Conservation (phyloP, 2,329 filamentous ascomycete species). For the Fusarium pseudograminearum region DNA sequence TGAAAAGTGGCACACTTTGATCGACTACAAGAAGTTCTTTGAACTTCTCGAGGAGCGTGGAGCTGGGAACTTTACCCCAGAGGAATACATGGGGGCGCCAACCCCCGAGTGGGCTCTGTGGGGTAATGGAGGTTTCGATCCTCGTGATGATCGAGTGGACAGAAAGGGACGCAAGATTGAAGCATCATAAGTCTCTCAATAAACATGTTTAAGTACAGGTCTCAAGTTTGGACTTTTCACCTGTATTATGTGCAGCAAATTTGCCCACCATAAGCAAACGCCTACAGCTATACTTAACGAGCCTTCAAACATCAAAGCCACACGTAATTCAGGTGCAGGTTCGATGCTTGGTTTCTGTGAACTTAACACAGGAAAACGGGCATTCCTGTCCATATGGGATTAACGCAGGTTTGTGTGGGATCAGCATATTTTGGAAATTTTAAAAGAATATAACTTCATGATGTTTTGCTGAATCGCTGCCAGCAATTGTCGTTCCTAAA, state of each 20-base stretch:
- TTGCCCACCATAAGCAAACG: too few relatives aligned
- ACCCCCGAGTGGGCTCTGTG: conserved; percentile 90
- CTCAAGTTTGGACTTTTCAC: background rate
- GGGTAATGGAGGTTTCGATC: conserved; percentile 95
- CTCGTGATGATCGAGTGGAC: conserved; percentile 86
- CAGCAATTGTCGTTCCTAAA: conserved; percentile 50
- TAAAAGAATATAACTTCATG: conserved; percentile 40
- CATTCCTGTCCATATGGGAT: background rate
- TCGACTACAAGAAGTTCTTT: conserved; percentile 93
- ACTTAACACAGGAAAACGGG: background rate
- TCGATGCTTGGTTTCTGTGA: background rate
- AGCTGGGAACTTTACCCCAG: conserved; percentile 67
- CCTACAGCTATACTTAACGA: background rate
- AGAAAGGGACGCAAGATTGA: conserved; percentile 80
- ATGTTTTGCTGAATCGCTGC: conserved; percentile 50
- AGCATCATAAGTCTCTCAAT: conserved; percentile 32
- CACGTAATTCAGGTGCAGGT: background rate
- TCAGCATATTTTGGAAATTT: background rate
- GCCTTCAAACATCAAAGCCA: background rate
- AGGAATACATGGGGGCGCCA: conserved; percentile 26
- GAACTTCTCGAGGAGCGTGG: conserved; percentile 77
- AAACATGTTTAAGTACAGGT: conserved; percentile 14
- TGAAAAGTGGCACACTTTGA: conserved; percentile 89
- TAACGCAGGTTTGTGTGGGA: background rate
- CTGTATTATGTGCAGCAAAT: background rate